Evolutionary conservation across 2,329 filamentous ascomycete species (phyloP).

Genomic region (Fusarium piperis): DNA sequence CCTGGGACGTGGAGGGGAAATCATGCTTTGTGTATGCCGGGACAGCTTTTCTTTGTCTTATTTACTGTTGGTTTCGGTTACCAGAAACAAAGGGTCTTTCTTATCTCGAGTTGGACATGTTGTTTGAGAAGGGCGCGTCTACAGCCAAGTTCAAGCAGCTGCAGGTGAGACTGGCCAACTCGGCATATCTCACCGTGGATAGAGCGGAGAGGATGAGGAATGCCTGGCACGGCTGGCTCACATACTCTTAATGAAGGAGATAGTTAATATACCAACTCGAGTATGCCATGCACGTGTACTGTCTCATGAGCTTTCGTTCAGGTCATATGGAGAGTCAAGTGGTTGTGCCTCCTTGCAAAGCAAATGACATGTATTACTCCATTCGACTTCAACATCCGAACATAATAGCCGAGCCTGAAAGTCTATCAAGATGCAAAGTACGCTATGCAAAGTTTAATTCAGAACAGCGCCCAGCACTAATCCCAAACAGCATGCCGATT

Average conservation of each 20-base stretch:
- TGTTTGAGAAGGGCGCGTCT: slow-evolving; percentile 42
- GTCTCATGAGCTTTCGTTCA: too few species aligned
- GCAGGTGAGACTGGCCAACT: slow-evolving; percentile 29
- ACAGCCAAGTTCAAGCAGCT: slow-evolving; percentile 46
- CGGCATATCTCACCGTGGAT: slow-evolving; percentile 26
- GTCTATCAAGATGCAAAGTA: neutral
- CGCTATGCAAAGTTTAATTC: neutral
- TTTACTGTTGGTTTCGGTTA: slow-evolving; percentile 43
- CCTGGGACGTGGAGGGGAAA: slow-evolving; percentile 41
- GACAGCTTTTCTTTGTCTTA: slow-evolving; percentile 32
- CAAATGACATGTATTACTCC: neutral
- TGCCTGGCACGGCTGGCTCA: slow-evolving; percentile 39
- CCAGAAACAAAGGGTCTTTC: slow-evolving; percentile 42
- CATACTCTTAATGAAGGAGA: slow-evolving; percentile 25
- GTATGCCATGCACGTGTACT: too few species aligned
- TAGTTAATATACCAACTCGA: neutral
- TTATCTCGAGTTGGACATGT: slow-evolving; percentile 42
- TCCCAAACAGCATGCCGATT: too few species aligned
- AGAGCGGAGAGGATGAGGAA: slow-evolving; percentile 35
- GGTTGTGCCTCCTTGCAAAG: neutral
- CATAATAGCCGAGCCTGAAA: neutral
- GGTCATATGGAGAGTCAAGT: neutral
- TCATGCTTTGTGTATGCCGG: slow-evolving; percentile 38
- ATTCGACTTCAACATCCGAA: neutral
- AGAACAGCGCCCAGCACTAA: neutral